Evolutionary conservation across 1,139 yeast species (phyloP).

Genomic region (Chernovozyma sophiae-reginae): DNA sequence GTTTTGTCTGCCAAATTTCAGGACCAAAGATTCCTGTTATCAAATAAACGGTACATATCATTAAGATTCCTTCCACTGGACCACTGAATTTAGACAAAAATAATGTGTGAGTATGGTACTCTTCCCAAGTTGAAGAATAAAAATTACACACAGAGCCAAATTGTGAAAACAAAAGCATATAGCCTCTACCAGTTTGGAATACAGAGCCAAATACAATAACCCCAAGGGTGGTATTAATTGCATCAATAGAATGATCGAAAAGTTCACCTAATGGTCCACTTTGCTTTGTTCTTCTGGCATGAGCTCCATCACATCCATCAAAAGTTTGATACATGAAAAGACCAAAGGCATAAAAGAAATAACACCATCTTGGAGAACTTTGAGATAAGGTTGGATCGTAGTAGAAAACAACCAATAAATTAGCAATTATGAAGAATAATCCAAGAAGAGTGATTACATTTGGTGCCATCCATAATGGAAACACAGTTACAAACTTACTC

Average conservation of each 20-base stretch:
- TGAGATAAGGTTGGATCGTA: slow-evolving; percentile 65
- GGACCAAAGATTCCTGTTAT: slow-evolving; percentile 71
- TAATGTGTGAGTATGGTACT: slow-evolving; percentile 82
- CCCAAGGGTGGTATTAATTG: slow-evolving; percentile 83
- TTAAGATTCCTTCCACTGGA: slow-evolving; percentile 89
- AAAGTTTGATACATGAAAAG: slow-evolving; percentile 89
- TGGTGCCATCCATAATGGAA: slow-evolving; percentile 87
- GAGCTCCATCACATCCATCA: slow-evolving; percentile 95
- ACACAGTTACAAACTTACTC: slow-evolving; percentile 64
- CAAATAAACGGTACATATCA: slow-evolving; percentile 52
- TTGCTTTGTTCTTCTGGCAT: slow-evolving; percentile 90
- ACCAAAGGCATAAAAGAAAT: slow-evolving; percentile 76
- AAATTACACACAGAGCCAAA: slow-evolving; percentile 78
- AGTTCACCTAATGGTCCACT: slow-evolving; percentile 93
- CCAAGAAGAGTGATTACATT: slow-evolving; percentile 82
- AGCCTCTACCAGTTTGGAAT: slow-evolving; percentile 67
- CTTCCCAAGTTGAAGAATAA: slow-evolving; percentile 94
- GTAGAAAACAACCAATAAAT: slow-evolving; percentile 62
- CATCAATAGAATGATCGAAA: slow-evolving; percentile 92
- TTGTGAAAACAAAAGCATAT: slow-evolving; percentile 61
- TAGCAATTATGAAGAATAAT: slow-evolving; percentile 60
- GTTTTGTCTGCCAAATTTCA: slow-evolving; percentile 53
- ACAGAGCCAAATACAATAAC: slow-evolving; percentile 69
- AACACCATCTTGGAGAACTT: slow-evolving; percentile 76
- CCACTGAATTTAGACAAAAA: slow-evolving; percentile 82